A percentile compares a stretch with the other conserved stretches of the same genome.
These are phyloP conservation scores for Adansonia grandidieri DNA, from an alignment of 441 rosid genomes.

Conservation along the genomic window DNA sequence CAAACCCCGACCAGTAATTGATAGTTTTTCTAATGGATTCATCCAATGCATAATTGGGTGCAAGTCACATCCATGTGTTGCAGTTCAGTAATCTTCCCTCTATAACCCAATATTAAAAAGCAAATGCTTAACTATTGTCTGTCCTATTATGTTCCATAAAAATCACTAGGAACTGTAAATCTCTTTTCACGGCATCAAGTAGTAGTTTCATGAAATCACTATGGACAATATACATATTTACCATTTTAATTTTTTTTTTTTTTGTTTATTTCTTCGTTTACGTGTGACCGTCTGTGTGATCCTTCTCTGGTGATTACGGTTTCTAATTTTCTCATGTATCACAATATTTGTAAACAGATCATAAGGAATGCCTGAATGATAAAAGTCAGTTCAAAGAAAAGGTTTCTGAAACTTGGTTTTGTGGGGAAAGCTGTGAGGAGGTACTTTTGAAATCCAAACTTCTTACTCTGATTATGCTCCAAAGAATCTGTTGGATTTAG, in stretches of 20 bases:
- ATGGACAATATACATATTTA: conserved; percentile 1
- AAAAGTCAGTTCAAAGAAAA: conserved; percentile 38
- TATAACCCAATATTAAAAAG: background rate
- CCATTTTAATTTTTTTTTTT: conserved; percentile 11
- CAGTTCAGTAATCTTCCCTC: background rate
- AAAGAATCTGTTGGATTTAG: conserved; percentile 19
- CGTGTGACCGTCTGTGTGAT: conserved; percentile 11
- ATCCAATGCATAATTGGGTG: background rate
- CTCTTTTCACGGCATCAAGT: background rate
- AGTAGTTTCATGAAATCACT: conserved; percentile 18
- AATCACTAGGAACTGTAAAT: background rate
- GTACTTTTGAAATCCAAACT: conserved; percentile 42
- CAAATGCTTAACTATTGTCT: background rate
- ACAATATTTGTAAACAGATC: conserved; percentile 60
- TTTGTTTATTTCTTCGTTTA: background rate
- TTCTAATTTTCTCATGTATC: conserved; percentile 31
- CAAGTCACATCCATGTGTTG: background rate
- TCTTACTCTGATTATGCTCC: conserved; percentile 13
- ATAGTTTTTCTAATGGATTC: background rate
- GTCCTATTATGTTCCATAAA: conserved; percentile 7
- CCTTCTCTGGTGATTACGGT: conserved; percentile 24
- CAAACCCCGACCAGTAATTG: background rate
- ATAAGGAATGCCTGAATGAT: conserved; percentile 58
- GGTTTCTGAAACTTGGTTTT: conserved; percentile 62
- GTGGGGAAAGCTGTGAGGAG: conserved; percentile 72